phyloP scores from a whole-genome alignment of 1,284 basidiomycete genomes.

The Irpex sp. region DNA sequence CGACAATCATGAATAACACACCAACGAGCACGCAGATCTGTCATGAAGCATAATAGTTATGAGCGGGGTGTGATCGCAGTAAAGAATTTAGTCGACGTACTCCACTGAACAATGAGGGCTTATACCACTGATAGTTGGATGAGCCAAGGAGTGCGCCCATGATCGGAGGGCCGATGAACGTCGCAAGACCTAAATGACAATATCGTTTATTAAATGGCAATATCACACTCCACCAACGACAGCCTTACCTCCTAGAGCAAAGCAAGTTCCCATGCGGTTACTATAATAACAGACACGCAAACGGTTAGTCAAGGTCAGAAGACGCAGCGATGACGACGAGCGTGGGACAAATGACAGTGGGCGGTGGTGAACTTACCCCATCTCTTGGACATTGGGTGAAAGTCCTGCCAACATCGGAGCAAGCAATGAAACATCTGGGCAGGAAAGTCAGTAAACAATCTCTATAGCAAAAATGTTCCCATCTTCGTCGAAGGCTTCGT shows the following conservation, averaged over 20 bases:
- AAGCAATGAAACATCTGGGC: slow-evolving; percentile 45
- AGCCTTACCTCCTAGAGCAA: slow-evolving; percentile 16
- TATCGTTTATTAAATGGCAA: no score
- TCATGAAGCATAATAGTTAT: neutral
- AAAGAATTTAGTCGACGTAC: neutral
- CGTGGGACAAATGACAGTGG: neutral
- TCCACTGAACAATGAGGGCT: neutral
- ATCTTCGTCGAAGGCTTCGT: neutral
- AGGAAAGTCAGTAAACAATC: slow-evolving; percentile 22
- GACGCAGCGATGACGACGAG: neutral
- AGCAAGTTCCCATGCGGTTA: slow-evolving; percentile 34
- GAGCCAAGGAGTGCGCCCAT: neutral
- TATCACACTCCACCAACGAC: neutral
- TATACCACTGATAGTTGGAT: neutral
- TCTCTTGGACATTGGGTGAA: slow-evolving; percentile 34
- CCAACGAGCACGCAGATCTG: neutral
- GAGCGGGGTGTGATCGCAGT: neutral
- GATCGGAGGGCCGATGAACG: neutral
- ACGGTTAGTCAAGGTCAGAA: neutral
- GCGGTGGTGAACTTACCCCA: slow-evolving; percentile 33
- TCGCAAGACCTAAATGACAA: neutral
- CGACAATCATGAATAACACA: neutral
- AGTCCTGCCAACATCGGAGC: slow-evolving; percentile 32
- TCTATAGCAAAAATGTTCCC: neutral
- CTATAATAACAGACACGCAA: slow-evolving; percentile 40